phyloP scores from a whole-genome alignment of 192 early-diverging fungal genomes.

The Allomyces macrogynus region DNA sequence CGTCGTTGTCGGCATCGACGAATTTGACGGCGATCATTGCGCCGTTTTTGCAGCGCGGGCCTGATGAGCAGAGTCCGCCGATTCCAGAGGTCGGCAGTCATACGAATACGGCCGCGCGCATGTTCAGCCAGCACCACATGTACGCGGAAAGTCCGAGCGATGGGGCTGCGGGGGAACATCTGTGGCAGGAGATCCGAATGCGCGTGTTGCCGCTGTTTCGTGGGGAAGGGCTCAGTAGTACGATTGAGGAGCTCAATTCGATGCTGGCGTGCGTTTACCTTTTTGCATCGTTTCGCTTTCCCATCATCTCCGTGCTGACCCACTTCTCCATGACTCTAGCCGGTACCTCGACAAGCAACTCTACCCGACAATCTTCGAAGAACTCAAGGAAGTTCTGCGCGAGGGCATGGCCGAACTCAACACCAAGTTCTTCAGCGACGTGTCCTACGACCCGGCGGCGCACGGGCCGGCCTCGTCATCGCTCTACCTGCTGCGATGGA shows the following conservation, averaged over 20 bases:
- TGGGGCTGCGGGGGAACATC: neutral
- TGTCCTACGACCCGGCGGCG: neutral
- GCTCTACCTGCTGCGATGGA: neutral
- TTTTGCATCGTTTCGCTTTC: too few species aligned
- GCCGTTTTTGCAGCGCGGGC: neutral
- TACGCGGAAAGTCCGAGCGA: neutral
- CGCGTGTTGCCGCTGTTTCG: neutral
- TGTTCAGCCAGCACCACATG: neutral
- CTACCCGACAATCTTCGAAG: neutral
- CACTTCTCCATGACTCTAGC: too few species aligned
- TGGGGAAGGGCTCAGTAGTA: neutral
- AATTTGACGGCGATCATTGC: neutral
- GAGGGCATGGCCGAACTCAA: neutral
- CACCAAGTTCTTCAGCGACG: neutral
- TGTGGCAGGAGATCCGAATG: neutral
- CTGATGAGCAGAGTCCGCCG: neutral
- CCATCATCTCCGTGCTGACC: too few species aligned
- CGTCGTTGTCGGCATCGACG: neutral
- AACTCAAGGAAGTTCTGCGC: neutral
- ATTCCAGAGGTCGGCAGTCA: neutral
- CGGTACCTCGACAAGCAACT: neutral
- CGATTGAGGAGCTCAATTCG: neutral
- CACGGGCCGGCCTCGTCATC: neutral
- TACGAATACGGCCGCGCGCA: neutral
- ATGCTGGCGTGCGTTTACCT: neutral